These are phyloP conservation scores for Penicillium sp. DNA, from an alignment of 2,329 filamentous ascomycete species.

Conservation along the genomic window DNA sequence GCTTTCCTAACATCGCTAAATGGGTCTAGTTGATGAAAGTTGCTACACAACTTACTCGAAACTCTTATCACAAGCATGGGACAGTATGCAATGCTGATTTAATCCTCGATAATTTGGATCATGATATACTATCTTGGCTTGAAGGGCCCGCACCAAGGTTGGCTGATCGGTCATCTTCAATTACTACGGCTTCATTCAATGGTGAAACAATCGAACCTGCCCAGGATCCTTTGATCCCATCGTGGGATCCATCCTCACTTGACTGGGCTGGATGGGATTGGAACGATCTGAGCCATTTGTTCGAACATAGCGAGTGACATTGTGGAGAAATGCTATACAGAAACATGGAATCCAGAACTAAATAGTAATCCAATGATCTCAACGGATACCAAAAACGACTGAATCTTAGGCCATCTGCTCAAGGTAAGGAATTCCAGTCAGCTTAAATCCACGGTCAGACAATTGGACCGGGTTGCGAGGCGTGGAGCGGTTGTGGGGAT, in stretches of 20 bases:
- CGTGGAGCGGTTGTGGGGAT: constrained; percentile 34
- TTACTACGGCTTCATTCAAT: background rate
- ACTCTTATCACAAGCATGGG: constrained; percentile 5
- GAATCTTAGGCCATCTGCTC: constrained; percentile 6
- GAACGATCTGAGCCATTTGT: constrained; percentile 16
- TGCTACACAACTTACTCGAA: constrained; percentile 5
- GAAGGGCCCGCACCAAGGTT: background rate
- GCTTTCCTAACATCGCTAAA: background rate
- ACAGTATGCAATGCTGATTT: constrained; percentile 7
- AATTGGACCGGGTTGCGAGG: constrained; percentile 44
- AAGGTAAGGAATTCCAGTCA: constrained; percentile 54
- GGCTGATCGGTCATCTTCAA: background rate
- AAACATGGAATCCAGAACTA: background rate
- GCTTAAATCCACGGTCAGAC: constrained; percentile 44
- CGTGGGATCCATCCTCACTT: constrained; percentile 7
- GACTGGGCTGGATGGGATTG: constrained; percentile 17
- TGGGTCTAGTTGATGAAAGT: constrained; percentile 12
- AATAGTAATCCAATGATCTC: too few species aligned
- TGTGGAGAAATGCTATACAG: background rate
- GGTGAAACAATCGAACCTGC: background rate
- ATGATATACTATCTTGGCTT: background rate
- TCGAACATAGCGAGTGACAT: constrained; percentile 9
- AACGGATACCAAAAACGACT: background rate
- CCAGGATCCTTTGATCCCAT: background rate
- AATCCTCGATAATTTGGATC: background rate